These are phyloP conservation scores for Pulveroboletus frians DNA, from an alignment of 768 basidiomycete species.

Conservation along the genomic window DNA sequence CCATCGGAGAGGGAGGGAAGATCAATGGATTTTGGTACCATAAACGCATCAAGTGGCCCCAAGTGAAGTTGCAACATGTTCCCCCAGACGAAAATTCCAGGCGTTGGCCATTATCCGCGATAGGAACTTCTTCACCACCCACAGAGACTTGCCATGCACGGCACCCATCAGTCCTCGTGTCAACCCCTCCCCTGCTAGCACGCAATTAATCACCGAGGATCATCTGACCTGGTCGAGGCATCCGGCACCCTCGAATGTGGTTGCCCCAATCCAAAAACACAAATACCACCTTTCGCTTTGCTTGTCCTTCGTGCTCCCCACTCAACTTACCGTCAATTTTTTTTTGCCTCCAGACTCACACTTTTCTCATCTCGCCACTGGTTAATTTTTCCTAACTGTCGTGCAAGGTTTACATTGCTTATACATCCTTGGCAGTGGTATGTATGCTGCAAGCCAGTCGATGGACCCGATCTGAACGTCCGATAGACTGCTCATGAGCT, in stretches of 20 bases:
- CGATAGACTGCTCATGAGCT: slow-evolving; percentile 15
- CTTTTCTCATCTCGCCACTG: neutral
- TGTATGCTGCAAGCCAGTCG: slow-evolving; percentile 2
- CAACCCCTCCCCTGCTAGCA: neutral
- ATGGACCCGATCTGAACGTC: slow-evolving; percentile 16
- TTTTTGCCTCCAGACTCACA: neutral
- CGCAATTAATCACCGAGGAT: slow-evolving; percentile 22
- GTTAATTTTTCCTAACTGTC: neutral
- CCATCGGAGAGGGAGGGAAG: no score
- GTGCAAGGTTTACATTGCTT: neutral
- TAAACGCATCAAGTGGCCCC: neutral
- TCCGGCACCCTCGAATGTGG: neutral
- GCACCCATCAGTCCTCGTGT: slow-evolving; percentile 14
- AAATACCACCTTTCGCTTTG: slow-evolving; percentile 12
- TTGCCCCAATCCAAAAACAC: slow-evolving; percentile 6
- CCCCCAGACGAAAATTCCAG: neutral
- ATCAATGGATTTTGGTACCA: neutral
- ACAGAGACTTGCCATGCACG: slow-evolving; percentile 2
- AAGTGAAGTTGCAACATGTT: neutral
- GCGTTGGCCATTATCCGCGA: neutral
- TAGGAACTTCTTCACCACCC: slow-evolving; percentile 10
- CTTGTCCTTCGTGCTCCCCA: neutral
- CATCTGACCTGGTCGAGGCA: slow-evolving; percentile 12
- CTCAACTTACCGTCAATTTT: slow-evolving; percentile 1
- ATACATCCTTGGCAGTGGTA: slow-evolving; percentile 3